phyloP scores from a whole-genome alignment of 352 stramenopile species.

The Globisporangium abappressorium region DNA sequence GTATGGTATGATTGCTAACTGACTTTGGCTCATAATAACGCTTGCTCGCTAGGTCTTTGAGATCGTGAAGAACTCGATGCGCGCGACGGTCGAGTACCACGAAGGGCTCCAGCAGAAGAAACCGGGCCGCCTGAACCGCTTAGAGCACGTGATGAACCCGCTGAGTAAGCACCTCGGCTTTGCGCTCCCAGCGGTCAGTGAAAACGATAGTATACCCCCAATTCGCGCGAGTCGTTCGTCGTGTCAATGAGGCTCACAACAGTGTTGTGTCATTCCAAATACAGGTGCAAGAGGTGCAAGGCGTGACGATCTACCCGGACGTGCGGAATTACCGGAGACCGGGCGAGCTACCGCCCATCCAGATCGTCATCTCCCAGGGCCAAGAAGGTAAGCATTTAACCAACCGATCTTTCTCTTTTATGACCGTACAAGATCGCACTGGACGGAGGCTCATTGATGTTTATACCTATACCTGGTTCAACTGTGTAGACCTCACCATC shows the following conservation, averaged over 20 bases:
- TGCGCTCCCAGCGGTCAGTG: slow-evolving; percentile 36
- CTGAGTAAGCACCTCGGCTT: slow-evolving; percentile 68
- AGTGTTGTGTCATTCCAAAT: background rate
- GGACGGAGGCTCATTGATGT: background rate
- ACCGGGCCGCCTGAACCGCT: slow-evolving; percentile 41
- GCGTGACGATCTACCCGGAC: slow-evolving; percentile 77
- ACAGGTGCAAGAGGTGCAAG: slow-evolving; percentile 45
- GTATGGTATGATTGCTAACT: background rate
- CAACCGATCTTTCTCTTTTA: background rate
- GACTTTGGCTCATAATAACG: background rate
- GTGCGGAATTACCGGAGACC: slow-evolving; percentile 61
- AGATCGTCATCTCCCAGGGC: slow-evolving; percentile 98
- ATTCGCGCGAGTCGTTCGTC: background rate
- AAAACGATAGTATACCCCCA: too few relatives aligned
- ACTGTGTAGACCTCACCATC: slow-evolving; percentile 88
- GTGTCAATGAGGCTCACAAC: background rate
- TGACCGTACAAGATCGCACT: background rate
- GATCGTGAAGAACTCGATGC: slow-evolving; percentile 98
- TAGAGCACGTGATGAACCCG: slow-evolving; percentile 69
- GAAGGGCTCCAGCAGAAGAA: slow-evolving; percentile 49
- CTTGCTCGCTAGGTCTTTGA: slow-evolving; percentile 69
- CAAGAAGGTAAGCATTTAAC: slow-evolving; percentile 47
- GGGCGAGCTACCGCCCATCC: slow-evolving; percentile 87
- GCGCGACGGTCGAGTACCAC: slow-evolving; percentile 95
- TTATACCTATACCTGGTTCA: background rate